Percentiles rank a stretch among this genome's conserved stretches.
Conservation (phyloP, 345 rosid species). For the Crucihimalaya himalaica region DNA sequence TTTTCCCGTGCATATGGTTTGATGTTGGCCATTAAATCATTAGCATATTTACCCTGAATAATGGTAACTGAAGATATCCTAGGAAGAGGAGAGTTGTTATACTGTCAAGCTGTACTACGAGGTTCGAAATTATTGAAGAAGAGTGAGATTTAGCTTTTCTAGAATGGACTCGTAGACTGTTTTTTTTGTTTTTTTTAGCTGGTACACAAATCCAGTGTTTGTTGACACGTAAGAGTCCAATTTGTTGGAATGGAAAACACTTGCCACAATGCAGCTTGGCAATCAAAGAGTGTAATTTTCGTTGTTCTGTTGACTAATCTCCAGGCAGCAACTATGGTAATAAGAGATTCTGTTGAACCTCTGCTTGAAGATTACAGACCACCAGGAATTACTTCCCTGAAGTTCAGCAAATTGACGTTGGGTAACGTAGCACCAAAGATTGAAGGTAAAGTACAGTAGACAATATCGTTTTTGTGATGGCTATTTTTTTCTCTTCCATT, state of each 20-base stretch:
- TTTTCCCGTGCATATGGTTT: constrained; percentile 7
- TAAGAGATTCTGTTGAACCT: constrained; percentile 97
- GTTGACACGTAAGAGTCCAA: not conserved
- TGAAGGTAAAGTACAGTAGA: constrained; percentile 63
- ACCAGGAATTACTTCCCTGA: constrained; percentile 88
- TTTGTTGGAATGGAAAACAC: constrained; percentile 14
- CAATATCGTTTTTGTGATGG: constrained; percentile 8
- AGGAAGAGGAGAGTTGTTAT: constrained; percentile 21
- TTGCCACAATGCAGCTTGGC: constrained; percentile 2
- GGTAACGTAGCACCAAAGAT: constrained; percentile 98
- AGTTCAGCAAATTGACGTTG: constrained; percentile 82
- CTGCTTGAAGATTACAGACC: constrained; percentile 95
- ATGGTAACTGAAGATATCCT: constrained; percentile 15
- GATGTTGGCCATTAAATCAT: constrained; percentile 3
- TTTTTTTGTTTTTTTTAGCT: not conserved
- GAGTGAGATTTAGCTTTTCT: constrained; percentile 22
- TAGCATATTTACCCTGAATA: not conserved
- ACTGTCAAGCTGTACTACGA: not conserved
- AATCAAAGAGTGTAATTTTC: constrained; percentile 16
- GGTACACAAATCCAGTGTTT: constrained; percentile 18
- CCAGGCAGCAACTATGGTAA: constrained; percentile 90
- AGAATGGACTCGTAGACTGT: not conserved
- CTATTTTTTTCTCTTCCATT: not conserved
- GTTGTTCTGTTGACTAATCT: constrained; percentile 36
- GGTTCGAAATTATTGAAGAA: not conserved